Percentiles rank a stretch among this genome's conserved stretches.
phyloP scores from a whole-genome alignment of 176 grass and related monocot genomes.

The Microstegium vimineum region DNA sequence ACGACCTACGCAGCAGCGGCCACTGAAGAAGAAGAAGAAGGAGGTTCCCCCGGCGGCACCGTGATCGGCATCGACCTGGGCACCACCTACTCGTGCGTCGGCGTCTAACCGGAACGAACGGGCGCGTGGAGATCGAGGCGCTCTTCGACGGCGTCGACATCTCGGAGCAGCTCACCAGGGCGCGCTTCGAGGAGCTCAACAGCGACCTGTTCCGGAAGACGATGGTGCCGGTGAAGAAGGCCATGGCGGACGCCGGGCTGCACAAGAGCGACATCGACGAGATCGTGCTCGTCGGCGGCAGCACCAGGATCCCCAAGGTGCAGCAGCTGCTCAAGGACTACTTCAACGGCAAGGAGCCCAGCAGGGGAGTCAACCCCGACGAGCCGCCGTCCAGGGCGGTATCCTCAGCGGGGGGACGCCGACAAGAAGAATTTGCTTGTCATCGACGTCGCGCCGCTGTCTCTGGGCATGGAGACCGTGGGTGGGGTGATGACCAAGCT shows the following conservation, averaged over 20 bases:
- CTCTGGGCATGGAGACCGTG: not conserved
- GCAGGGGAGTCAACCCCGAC: conserved; percentile 1
- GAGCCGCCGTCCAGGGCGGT: not conserved
- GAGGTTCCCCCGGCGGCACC: too few species aligned
- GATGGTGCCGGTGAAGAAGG: conserved; percentile 16
- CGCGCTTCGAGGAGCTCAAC: conserved; percentile 10
- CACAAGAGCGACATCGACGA: conserved; percentile 8
- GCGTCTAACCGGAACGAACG: conserved; percentile 55
- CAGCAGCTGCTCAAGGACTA: conserved; percentile 6
- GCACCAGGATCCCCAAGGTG: conserved; percentile 22
- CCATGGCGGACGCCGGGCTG: not conserved
- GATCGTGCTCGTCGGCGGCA: conserved; percentile 13
- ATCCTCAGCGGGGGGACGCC: not conserved
- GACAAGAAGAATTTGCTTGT: accelerated
- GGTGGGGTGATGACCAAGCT: not conserved
- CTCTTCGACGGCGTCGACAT: not conserved
- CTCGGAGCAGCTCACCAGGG: conserved; percentile 3
- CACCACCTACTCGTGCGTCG: not conserved
- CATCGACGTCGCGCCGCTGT: not conserved
- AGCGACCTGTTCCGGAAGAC: conserved; percentile 7
- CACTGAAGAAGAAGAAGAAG: not conserved
- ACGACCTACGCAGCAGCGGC: not conserved
- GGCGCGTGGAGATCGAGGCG: not conserved
- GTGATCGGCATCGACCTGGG: not conserved
- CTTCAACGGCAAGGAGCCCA: conserved; percentile 16